Conservation (phyloP, 768 basidiomycete genomes). For the Tricholoma bakamatsutake region DNA sequence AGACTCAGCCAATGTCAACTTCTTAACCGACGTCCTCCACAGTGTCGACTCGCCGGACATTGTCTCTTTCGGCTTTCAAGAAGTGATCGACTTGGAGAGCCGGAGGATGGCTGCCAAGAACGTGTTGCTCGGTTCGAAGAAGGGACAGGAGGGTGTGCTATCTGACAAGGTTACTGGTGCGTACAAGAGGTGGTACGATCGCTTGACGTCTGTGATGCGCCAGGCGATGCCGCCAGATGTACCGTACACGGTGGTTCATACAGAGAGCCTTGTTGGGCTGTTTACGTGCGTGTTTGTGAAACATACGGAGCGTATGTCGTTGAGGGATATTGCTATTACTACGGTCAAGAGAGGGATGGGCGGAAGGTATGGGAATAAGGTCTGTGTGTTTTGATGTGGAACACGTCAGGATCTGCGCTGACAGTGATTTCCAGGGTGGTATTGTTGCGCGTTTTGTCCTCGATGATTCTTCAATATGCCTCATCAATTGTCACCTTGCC, state of each 20-base stretch:
- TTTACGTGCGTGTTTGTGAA: conserved; percentile 77
- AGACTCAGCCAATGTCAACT: conserved; percentile 65
- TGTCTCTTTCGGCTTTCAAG: conserved; percentile 92
- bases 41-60: conserved; percentile 80
- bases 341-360: conserved; percentile 91
- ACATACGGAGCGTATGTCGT: conserved; percentile 47
- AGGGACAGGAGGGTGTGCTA: conserved; percentile 41
- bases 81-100: conserved; percentile 92
- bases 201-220: conserved; percentile 65
- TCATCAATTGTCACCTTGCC: conserved; percentile 97
- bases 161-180: conserved; percentile 83
- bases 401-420: conserved; percentile 2
- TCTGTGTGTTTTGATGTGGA: conserved; percentile 22
- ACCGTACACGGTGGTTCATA: conserved; percentile 75
- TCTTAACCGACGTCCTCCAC: conserved; percentile 71
- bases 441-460: conserved; percentile 87
- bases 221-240: conserved; percentile 64
- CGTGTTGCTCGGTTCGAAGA: conserved; percentile 74
- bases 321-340: conserved; percentile 70
- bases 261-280: conserved; percentile 87
- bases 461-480: conserved; percentile 89
- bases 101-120: conserved; percentile 91
- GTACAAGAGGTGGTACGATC: conserved; percentile 88
- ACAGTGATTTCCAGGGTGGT: conserved; percentile 53
- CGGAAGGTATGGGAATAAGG: conserved; percentile 94